These are phyloP conservation scores for Termitomyces bulborhizus DNA, from an alignment of 768 basidiomycete genomes.

Conservation along the genomic window DNA sequence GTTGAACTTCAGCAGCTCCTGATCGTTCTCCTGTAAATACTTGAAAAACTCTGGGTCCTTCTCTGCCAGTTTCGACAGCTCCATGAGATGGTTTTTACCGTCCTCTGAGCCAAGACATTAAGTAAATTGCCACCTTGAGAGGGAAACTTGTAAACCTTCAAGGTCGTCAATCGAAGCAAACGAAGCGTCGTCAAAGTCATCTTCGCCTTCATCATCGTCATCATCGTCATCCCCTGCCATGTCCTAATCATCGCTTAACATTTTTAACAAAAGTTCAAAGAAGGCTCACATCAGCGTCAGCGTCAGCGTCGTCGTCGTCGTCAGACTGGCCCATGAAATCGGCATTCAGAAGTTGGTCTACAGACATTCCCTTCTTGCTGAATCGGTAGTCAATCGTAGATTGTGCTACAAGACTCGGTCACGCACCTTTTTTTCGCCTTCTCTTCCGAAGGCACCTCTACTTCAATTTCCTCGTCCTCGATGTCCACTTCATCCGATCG, in stretches of 20 bases:
- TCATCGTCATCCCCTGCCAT: constrained; percentile 19
- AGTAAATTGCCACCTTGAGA: background rate
- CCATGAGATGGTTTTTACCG: constrained; percentile 67
- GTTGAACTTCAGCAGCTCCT: constrained; percentile 81
- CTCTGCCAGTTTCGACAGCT: constrained; percentile 84
- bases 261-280: background rate
- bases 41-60: constrained; percentile 99
- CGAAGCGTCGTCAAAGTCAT: constrained; percentile 45
- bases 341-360: constrained; percentile 71
- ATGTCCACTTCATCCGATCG: constrained; percentile 23
- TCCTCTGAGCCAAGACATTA: constrained; percentile 41
- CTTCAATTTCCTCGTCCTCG: constrained; percentile 28
- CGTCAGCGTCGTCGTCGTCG: constrained; percentile 41
- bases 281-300: constrained; percentile 17
- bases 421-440: constrained; percentile 15
- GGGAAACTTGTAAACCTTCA: constrained; percentile 40
- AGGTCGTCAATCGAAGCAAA: constrained; percentile 78
- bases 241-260: constrained; percentile 13
- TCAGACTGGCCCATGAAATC: constrained; percentile 66
- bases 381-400: background rate
- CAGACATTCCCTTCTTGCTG: constrained; percentile 53
- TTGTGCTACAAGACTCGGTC: background rate
- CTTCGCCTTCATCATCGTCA: constrained; percentile 34
- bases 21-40: constrained; percentile 94
- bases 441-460: constrained; percentile 13